phyloP scores from a whole-genome alignment of 2,329 filamentous ascomycete species.

The Fusarium chuoi region DNA sequence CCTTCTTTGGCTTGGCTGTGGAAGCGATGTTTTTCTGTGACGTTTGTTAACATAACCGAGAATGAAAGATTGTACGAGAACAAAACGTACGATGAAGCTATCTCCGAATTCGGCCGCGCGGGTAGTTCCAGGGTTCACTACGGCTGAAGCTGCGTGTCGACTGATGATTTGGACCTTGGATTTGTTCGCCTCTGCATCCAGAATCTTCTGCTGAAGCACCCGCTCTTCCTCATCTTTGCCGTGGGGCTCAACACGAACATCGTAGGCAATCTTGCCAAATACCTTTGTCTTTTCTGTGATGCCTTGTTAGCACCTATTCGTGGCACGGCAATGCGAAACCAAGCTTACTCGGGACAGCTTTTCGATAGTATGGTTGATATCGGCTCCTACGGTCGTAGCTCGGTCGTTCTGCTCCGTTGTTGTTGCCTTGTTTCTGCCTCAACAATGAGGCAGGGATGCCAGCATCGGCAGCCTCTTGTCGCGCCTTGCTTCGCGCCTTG shows the following conservation, averaged over 20 bases:
- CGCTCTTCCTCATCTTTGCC: constrained; percentile 75
- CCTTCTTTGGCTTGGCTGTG: constrained; percentile 67
- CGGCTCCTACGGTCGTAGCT: constrained; percentile 57
- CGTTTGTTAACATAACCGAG: constrained; percentile 32
- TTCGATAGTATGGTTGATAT: constrained; percentile 71
- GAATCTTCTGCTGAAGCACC: constrained; percentile 68
- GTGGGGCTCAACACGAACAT: constrained; percentile 78
- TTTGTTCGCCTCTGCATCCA: constrained; percentile 61
- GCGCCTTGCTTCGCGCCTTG: constrained; percentile 60
- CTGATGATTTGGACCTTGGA: constrained; percentile 62
- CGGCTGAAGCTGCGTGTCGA: constrained; percentile 60
- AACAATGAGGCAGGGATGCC: constrained; percentile 69
- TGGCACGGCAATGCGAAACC: background rate
- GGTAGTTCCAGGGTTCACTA: constrained; percentile 65
- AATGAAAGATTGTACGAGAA: background rate
- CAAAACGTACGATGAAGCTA: constrained; percentile 67
- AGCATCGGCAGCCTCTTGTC: constrained; percentile 65
- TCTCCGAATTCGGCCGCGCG: constrained; percentile 52
- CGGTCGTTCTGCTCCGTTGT: constrained; percentile 53
- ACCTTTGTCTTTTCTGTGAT: constrained; percentile 80
- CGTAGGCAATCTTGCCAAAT: constrained; percentile 77
- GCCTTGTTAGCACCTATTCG: constrained; percentile 32
- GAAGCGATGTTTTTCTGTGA: constrained; percentile 63
- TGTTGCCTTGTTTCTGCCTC: constrained; percentile 50
- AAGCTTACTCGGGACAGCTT: constrained; percentile 78